Evolutionary conservation across 345 rosid genomes (phyloP).

Genomic region (Heritiera littoralis): DNA sequence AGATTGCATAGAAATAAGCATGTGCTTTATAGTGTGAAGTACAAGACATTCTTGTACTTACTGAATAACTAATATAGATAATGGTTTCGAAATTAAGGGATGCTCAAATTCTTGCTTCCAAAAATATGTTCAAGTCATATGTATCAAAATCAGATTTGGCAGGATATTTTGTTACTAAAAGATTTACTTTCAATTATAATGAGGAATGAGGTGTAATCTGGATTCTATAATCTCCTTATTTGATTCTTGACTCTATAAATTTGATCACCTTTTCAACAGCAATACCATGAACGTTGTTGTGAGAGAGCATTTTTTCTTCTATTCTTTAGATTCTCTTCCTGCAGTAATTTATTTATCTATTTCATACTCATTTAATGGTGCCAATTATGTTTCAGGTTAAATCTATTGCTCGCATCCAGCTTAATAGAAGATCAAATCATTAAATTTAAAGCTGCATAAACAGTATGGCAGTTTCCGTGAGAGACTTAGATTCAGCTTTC

Average conservation of each 20-base stretch:
- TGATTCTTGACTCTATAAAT: conserved; percentile 2
- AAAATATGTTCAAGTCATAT: conserved; percentile 11
- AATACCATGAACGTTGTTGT: not conserved
- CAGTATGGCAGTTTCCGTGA: conserved; percentile 94
- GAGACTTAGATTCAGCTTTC: conserved; percentile 95
- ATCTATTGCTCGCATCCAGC: conserved; percentile 27
- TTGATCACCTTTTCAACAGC: not conserved
- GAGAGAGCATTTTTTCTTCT: not conserved
- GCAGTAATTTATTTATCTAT: not conserved
- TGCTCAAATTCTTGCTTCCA: not conserved
- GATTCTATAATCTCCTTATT: not conserved
- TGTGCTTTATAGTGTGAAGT: conserved; percentile 12
- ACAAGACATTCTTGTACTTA: not conserved
- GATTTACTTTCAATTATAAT: not conserved
- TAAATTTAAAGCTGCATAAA: conserved; percentile 32
- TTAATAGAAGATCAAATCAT: conserved; percentile 37
- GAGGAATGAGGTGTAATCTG: not conserved
- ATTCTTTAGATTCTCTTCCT: not conserved
- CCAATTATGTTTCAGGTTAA: conserved; percentile 33
- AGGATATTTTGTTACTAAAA: not conserved
- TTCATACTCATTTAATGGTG: conserved; percentile 25
- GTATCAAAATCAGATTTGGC: not conserved
- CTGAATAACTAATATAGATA: not conserved
- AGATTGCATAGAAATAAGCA: not conserved
- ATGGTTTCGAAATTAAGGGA: not conserved